Evolutionary conservation across 2,329 filamentous ascomycete species (phyloP), one percentile per base, ranked within the genome.

Genomic region (Curvularia sp.): DNA sequence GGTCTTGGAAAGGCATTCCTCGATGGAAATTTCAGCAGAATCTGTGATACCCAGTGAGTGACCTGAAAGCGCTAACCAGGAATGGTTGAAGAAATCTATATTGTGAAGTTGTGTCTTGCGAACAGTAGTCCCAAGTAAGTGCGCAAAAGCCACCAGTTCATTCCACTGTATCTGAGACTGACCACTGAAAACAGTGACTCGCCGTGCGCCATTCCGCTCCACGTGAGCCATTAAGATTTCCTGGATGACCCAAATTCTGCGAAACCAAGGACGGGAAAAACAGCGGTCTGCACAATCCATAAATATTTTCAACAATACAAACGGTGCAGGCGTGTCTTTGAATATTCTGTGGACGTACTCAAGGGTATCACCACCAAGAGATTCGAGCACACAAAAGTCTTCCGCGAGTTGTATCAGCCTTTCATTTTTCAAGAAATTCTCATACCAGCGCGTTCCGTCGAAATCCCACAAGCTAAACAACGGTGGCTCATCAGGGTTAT

Each of bases 221-320:
- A 30, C 18, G 10, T 3, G 42, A 28, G 42, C 42, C 42, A 30
- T 44, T 30, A 30, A 13, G 15, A 44, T 15, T 44, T 44, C 42
- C 24, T 44, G 42, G n/a, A 44, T 28, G 24, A 44, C 42, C 42
- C 42, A 44, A 13, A 44, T 44, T 30, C 42, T 44, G 5, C 42
- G 42, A 44, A 44, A 44, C 42, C 24, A 44, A 44, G 24, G 42
- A 30, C 42, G 42, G 42, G 42, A 44, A 24, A 44, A 28, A 44
- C 18, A 44, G 13, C 24, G 42, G 42, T 44, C 42, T 44, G 42
- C 24, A 28, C 42, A 44, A 10, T 30, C 42, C 42, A 44, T 9
- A 13, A 44, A 4, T 24, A 30, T 30, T 18, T 44, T 28, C 42
- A 26, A 15, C 24, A 44, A 2, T 9, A 15, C 42, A n/a, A 28